phyloP scores from a whole-genome alignment of 805 yeast genomes.

The Saccharomycopsis sp. region DNA sequence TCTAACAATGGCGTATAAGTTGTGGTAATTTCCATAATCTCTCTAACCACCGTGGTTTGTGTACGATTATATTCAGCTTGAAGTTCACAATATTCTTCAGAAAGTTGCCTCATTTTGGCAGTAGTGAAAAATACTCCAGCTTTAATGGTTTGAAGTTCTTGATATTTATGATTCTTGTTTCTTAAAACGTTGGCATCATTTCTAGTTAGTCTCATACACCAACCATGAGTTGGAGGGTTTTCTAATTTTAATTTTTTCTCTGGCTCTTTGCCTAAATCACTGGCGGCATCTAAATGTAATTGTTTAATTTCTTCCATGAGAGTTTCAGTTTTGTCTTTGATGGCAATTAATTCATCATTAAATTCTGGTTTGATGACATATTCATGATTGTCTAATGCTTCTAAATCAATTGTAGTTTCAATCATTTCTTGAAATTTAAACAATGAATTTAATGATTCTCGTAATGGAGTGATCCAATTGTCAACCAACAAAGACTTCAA shows the following conservation, averaged over 20 bases:
- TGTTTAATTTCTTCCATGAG: constrained; percentile 48
- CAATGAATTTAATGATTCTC: constrained; percentile 43
- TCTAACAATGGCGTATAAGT: constrained; percentile 78
- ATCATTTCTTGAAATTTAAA: constrained; percentile 74
- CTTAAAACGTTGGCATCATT: constrained; percentile 79
- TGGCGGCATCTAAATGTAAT: constrained; percentile 59
- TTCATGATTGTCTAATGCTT: constrained; percentile 75
- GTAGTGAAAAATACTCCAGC: constrained; percentile 95
- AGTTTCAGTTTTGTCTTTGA: constrained; percentile 50
- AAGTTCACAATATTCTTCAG: constrained; percentile 50
- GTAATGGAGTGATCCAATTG: constrained; percentile 55
- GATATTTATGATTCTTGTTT: constrained; percentile 46
- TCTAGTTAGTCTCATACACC: constrained; percentile 92
- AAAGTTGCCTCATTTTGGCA: constrained; percentile 48
- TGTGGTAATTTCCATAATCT: constrained; percentile 71
- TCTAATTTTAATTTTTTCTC: constrained; percentile 89
- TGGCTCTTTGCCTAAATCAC: constrained; percentile 70
- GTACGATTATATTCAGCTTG: constrained; percentile 64
- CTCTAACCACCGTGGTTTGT: constrained; percentile 73
- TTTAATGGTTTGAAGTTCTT: constrained; percentile 84
- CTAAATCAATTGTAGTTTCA: constrained; percentile 85
- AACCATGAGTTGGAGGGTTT: constrained; percentile 80
- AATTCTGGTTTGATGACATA: constrained; percentile 85
- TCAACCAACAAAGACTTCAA: constrained; percentile 34
- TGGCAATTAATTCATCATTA: constrained; percentile 63